Conservation (phyloP, 768 basidiomycete genomes). For the Boletus rex-veris region DNA sequence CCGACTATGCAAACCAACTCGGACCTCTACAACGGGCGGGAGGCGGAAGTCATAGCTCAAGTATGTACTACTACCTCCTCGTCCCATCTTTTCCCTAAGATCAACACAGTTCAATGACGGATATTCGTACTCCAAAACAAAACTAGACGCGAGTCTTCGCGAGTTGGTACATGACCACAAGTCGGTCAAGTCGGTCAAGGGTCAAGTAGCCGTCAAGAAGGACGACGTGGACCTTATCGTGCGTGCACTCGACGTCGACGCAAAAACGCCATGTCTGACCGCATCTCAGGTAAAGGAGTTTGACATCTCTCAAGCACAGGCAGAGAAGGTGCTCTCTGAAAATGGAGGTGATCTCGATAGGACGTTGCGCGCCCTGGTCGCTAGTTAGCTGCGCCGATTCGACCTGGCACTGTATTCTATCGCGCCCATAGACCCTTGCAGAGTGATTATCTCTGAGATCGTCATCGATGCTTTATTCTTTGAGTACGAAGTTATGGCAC, state of each 20-base stretch:
- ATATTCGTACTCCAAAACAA: slow-evolving; percentile 41
- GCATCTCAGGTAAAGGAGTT: slow-evolving; percentile 28
- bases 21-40: slow-evolving; percentile 27
- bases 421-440: neutral
- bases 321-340: slow-evolving; percentile 30
- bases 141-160: slow-evolving; percentile 39
- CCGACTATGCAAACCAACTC: slow-evolving; percentile 13
- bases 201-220: slow-evolving; percentile 19
- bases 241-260: slow-evolving; percentile 5
- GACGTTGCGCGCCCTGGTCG: slow-evolving; percentile 26
- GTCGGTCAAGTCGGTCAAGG: slow-evolving; percentile 47
- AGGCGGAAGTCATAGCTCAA: slow-evolving; percentile 30
- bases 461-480: too few relatives aligned
- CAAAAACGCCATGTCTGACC: slow-evolving; percentile 1
- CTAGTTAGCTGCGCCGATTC: slow-evolving; percentile 12
- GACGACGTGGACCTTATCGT: slow-evolving; percentile 31
- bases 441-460: too few relatives aligned
- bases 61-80: slow-evolving; percentile 5
- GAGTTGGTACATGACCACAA: slow-evolving; percentile 50
- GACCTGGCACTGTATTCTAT: slow-evolving; percentile 2
- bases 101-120: slow-evolving; percentile 48
- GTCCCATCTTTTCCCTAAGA: slow-evolving; percentile 30
- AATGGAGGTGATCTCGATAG: slow-evolving; percentile 29
- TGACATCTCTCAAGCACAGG: slow-evolving; percentile 26
- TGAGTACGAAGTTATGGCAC: too few relatives aligned